Base-by-base conservation (phyloP, 331 rosid species). In the Quercus lobata region DNA sequence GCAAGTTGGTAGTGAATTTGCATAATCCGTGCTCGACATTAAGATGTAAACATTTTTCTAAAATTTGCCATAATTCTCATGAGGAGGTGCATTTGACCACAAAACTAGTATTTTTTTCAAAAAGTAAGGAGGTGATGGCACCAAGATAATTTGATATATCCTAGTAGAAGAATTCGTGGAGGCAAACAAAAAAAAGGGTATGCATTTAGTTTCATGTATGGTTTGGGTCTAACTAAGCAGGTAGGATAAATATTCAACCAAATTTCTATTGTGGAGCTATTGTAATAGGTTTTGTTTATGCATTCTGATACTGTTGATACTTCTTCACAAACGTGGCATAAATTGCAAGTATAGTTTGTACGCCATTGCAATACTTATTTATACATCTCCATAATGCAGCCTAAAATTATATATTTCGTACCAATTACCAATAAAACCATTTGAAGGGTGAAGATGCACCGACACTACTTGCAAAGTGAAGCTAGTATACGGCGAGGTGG, bases 401-500 rank as follows among this genome's bases (percentile, higher is more conserved):
- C 68, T 30, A 8, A 32, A 25, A 56, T 30, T 18, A 60, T 11
- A n/a, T 35, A n/a, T 34, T 34, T 63, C 27, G n/a, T 7, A 18
- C 72, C 72, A 35, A n/a, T n/a, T n/a, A n/a, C 32, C 27, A 15
- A 34, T 41, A 41, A 57, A 57, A n/a, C 41, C 60, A 62, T 37
- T 14, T 30, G 32, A 37, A 4, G 35, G 62, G 69, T 10, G 27
- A 58, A 6, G 71, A 55, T 32, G 37, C 11, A n/a, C 8, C 16
- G 22, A 22, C 35, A 66, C 84, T 90, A 93, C 80, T 89, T 93
- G 82, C 88, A 84, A 52, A 93, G 97, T 8, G 98, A 93, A 85
- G 97, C 98, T 0, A 89, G 86, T 24, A 93, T 84, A 57, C 92
- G 86, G 75, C 98, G 93, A 30, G 97, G 97, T 16, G 90, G 97